These are phyloP conservation scores for Simplicillium aogashimaense DNA, from an alignment of 2,329 filamentous ascomycete genomes.

Conservation along the genomic window DNA sequence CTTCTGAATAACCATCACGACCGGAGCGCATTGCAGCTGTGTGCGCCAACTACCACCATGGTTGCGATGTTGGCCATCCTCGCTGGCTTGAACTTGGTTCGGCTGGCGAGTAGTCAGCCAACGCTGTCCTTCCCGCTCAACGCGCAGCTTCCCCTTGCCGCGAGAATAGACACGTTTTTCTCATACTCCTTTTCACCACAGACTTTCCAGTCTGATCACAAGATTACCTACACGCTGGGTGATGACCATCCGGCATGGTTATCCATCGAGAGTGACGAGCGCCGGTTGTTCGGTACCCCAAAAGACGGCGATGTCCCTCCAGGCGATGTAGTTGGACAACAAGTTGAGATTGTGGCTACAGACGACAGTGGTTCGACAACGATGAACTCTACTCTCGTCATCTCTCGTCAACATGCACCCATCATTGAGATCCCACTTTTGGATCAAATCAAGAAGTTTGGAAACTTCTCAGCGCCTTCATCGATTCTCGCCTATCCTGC, in stretches of 20 bases:
- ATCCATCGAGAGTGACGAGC: constrained; percentile 52
- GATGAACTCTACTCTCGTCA: constrained; percentile 60
- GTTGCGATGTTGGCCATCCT: constrained; percentile 11
- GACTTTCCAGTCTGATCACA: constrained; percentile 60
- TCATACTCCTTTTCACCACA: constrained; percentile 61
- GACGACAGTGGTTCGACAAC: constrained; percentile 54
- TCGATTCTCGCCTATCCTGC: constrained; percentile 48
- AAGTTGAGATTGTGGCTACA: constrained; percentile 59
- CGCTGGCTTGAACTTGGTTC: constrained; percentile 10
- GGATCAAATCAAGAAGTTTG: constrained; percentile 47
- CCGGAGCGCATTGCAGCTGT: background rate
- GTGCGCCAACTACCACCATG: constrained; percentile 17
- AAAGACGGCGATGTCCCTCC: constrained; percentile 34
- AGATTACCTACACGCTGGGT: constrained; percentile 57
- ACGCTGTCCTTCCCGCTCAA: constrained; percentile 63
- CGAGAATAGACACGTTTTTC: constrained; percentile 57
- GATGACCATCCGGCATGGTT: constrained; percentile 62
- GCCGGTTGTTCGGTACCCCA: constrained; percentile 65
- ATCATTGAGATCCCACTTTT: constrained; percentile 44
- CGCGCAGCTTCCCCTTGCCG: constrained; percentile 73
- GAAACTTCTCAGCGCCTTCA: constrained; percentile 48
- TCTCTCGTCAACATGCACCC: constrained; percentile 50
- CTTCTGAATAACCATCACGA: background rate
- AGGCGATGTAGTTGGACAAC: constrained; percentile 45
- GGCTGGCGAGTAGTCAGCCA: constrained; percentile 26